Evolutionary conservation across 2,329 filamentous ascomycete genomes (phyloP).

Genomic region (Rutstroemia sp.): DNA sequence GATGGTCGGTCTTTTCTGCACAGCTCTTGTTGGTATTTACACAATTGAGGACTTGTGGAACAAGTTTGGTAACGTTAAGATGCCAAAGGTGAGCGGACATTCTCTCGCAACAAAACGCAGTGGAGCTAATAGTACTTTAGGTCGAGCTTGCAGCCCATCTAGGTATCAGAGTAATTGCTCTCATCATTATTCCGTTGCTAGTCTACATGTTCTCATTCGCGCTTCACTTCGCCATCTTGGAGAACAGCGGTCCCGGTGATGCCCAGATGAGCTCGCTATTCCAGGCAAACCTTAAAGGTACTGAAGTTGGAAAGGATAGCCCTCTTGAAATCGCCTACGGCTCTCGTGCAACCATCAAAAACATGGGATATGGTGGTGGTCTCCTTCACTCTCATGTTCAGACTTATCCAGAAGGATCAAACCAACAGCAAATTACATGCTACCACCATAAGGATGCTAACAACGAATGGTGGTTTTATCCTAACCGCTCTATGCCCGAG

Average conservation of each 20-base stretch:
- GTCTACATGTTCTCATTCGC: conserved; percentile 97
- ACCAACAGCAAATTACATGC: conserved; percentile 95
- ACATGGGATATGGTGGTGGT: conserved; percentile 98
- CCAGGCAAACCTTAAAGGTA: conserved; percentile 91
- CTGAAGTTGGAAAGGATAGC: conserved; percentile 88
- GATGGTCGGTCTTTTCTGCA: conserved; percentile 94
- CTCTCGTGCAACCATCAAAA: conserved; percentile 89
- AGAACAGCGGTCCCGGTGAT: conserved; percentile 90
- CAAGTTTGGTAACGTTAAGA: conserved; percentile 91
- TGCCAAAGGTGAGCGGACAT: conserved; percentile 60
- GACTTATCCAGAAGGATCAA: conserved; percentile 88
- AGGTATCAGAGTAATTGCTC: conserved; percentile 69
- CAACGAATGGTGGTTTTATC: conserved; percentile 99
- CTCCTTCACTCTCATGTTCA: conserved; percentile 94
- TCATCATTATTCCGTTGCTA: conserved; percentile 81
- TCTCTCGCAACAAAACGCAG: background rate
- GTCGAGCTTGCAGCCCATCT: conserved; percentile 70
- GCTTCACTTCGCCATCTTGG: conserved; percentile 86
- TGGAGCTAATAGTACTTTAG: conserved; percentile 27
- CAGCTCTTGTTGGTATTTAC: conserved; percentile 89
- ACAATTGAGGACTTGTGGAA: conserved; percentile 96
- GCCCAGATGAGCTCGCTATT: conserved; percentile 99
- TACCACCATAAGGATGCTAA: conserved; percentile 99
- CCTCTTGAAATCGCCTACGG: conserved; percentile 87
- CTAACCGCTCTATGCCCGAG: conserved; percentile 70